These are phyloP conservation scores for Leccinum longicurvipes DNA, from an alignment of 768 basidiomycete genomes.

Conservation along the genomic window DNA sequence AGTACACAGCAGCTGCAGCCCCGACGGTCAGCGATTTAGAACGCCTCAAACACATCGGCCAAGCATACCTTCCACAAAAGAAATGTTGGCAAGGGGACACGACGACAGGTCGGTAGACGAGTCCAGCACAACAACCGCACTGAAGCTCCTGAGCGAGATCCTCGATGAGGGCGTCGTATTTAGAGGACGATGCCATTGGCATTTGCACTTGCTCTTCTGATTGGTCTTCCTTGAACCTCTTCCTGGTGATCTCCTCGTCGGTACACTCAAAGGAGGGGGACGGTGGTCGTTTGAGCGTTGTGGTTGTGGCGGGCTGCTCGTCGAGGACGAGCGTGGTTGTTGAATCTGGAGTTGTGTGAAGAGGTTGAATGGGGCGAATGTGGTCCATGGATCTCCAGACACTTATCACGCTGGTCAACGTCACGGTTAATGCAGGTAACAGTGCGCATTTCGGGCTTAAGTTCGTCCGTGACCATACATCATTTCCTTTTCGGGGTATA, in stretches of 20 bases:
- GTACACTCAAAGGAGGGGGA: slow-evolving; percentile 55
- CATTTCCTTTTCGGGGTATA: slow-evolving; percentile 20
- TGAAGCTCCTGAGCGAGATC: slow-evolving; percentile 73
- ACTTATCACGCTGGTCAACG: slow-evolving; percentile 17
- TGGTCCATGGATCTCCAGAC: slow-evolving; percentile 18
- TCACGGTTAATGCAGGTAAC: slow-evolving; percentile 15
- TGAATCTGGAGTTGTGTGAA: not conserved
- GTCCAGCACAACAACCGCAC: slow-evolving; percentile 81
- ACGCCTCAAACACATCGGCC: not conserved
- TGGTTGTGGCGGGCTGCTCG: slow-evolving; percentile 11
- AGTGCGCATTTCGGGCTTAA: slow-evolving; percentile 21
- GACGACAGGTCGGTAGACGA: slow-evolving; percentile 79
- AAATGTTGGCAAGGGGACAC: slow-evolving; percentile 87
- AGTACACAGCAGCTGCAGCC: slow-evolving; percentile 66
- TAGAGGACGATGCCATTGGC: slow-evolving; percentile 18
- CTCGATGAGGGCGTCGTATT: slow-evolving; percentile 43
- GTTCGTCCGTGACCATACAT: slow-evolving; percentile 21
- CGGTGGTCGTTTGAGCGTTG: slow-evolving; percentile 55
- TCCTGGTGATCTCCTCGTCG: slow-evolving; percentile 48
- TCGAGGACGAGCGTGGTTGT: slow-evolving; percentile 9
- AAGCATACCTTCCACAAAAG: slow-evolving; percentile 79
- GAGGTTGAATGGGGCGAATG: not conserved
- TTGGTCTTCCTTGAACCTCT: slow-evolving; percentile 56
- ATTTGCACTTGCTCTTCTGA: slow-evolving; percentile 19
- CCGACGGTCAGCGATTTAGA: slow-evolving; percentile 43